Percentiles rank a stretch among this genome's conserved stretches.
These are phyloP conservation scores for Diaporthe amygdali DNA, from an alignment of 2,329 filamentous ascomycete species.

Conservation along the genomic window DNA sequence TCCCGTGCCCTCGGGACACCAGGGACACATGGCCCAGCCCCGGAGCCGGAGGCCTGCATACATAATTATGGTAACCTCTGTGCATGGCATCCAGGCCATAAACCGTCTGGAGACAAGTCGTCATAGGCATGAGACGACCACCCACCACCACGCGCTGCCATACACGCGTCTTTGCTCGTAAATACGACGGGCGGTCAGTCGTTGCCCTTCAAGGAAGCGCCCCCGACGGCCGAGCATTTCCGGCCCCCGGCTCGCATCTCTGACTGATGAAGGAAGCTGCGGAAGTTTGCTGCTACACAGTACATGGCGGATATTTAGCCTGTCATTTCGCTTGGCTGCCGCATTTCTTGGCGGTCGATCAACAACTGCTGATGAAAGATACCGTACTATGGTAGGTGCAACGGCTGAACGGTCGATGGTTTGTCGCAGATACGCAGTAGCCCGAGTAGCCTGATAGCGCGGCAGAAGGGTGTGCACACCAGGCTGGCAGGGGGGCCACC, in stretches of 20 bases:
- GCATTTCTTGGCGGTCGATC: constrained; percentile 7
- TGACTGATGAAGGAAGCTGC: not conserved
- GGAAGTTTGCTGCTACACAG: not conserved
- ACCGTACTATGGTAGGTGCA: not conserved
- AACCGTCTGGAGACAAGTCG: not conserved
- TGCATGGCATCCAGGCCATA: not conserved
- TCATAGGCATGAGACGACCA: not conserved
- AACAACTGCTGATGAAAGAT: not conserved
- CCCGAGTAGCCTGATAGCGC: not conserved
- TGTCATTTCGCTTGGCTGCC: constrained; percentile 3
- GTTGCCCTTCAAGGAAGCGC: not conserved
- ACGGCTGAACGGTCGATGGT: too few species aligned
- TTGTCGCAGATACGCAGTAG: too few species aligned
- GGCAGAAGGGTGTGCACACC: not conserved
- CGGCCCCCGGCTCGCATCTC: not conserved
- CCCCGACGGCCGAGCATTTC: not conserved
- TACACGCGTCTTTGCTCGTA: not conserved
- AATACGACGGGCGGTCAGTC: not conserved
- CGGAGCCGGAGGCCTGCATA: not conserved
- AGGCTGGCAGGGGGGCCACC: not conserved
- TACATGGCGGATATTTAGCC: not conserved
- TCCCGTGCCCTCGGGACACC: not conserved
- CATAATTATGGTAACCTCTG: not conserved
- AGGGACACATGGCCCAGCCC: not conserved
- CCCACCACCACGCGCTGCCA: not conserved